Base-by-base conservation (phyloP, 306 rosid species). In the Vigna unguiculata region DNA sequence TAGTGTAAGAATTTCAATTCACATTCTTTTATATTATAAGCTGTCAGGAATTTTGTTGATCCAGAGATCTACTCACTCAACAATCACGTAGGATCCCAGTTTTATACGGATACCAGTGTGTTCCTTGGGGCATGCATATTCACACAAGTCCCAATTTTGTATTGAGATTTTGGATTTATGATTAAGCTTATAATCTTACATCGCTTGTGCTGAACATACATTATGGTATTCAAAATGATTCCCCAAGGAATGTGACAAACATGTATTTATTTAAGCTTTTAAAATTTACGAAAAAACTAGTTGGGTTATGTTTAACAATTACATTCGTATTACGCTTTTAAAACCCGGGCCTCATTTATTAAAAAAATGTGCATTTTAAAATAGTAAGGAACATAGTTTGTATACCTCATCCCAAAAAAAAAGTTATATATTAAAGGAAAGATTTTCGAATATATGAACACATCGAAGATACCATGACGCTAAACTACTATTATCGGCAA, bases 111-210 rank as follows among this genome's bases (percentile, higher is more conserved):
- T 43, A 45, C 36, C 47, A 62, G 52, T 70, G 64, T 75, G 64
- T 75, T 36, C 53, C 54, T 48, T 48, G 21, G 15, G 64, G 43
- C 64, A 53, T 53, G 48, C 58, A 38, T 61, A n/a, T 52, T 67
- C 24, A 59, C 53, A 60, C 22, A 75, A 62, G 24, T 74, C 49
- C 69, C 65, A 52, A 36, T 79, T 74, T 83, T 79, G 80, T 52
- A 10, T 68, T 69, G 57, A 66, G 76, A 49, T 25, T 3, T 21
- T 52, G 9, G 45, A 74, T 30, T 67, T 45, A 66, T 47, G 16
- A 60, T 41, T 8, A 34, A 65, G 41, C 13, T 82, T 57, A 30
- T 43, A 45, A 24, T 65, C 32, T 28, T 28, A 28, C 5, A 67
- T 72, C 20, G 24, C 25, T 64, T 78, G 60, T 71, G 38, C 45